phyloP scores from a whole-genome alignment of 2,329 filamentous ascomycete species.

The Zymoseptoria ardabiliae region DNA sequence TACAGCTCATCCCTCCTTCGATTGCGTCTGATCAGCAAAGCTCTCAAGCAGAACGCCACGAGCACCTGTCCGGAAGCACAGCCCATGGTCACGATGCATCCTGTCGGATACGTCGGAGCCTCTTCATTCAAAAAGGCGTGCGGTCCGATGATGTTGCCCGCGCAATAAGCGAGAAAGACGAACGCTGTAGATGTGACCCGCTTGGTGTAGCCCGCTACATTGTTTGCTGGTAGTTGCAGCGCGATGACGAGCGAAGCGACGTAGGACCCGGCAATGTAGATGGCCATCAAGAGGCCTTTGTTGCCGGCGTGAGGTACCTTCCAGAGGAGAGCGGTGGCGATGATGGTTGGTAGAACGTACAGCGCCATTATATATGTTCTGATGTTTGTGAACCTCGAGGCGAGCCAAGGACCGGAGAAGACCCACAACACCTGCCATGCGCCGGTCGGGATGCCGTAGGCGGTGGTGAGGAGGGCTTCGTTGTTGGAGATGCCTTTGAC shows the following conservation, averaged over 20 bases:
- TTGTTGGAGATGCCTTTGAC: conserved; percentile 42
- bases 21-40: conserved; percentile 33
- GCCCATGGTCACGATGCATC: conserved; percentile 45
- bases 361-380: conserved; percentile 47
- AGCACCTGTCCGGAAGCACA: conserved; percentile 40
- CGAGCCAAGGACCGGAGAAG: conserved; percentile 46
- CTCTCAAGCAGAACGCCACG: conserved; percentile 31
- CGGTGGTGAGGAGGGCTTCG: conserved; percentile 42
- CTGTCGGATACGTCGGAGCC: conserved; percentile 44
- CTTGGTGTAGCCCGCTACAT: conserved; percentile 44
- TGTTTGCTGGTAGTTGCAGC: conserved; percentile 46
- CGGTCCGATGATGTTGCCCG: conserved; percentile 43
- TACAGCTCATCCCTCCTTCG: conserved; percentile 32
- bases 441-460: conserved; percentile 49
- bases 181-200: conserved; percentile 40
- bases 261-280: conserved; percentile 45
- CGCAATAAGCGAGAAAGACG: conserved; percentile 39
- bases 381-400: conserved; percentile 44
- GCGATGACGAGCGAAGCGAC: conserved; percentile 48
- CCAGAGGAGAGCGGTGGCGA: conserved; percentile 46
- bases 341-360: conserved; percentile 46
- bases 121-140: conserved; percentile 42
- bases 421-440: conserved; percentile 49
- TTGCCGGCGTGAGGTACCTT: conserved; percentile 32
- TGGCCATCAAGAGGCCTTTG: conserved; percentile 44